Percentiles rank a stretch among this genome's conserved stretches.
These are phyloP conservation scores for Gyromitra esculenta DNA, from an alignment of 2,329 filamentous ascomycete species.

Conservation along the genomic window DNA sequence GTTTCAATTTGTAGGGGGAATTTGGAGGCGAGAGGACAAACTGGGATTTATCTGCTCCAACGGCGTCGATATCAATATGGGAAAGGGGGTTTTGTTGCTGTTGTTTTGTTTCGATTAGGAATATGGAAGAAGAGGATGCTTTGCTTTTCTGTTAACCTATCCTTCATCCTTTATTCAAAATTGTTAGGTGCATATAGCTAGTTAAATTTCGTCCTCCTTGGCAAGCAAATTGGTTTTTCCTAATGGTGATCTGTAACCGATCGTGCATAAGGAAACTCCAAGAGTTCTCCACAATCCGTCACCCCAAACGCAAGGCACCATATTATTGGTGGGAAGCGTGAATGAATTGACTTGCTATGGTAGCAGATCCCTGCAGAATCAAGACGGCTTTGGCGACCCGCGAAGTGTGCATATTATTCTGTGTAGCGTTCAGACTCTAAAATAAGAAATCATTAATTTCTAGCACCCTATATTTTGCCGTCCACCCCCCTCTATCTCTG, in stretches of 20 bases:
- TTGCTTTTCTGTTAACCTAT: constrained; percentile 16
- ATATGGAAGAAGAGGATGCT: constrained; percentile 28
- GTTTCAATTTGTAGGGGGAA: constrained; percentile 45
- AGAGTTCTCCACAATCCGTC: constrained; percentile 6
- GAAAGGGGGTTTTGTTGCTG: not conserved
- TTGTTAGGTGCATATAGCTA: not conserved
- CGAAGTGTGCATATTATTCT: constrained; percentile 31
- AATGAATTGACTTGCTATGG: not conserved
- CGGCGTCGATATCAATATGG: constrained; percentile 33
- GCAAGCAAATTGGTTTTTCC: not conserved
- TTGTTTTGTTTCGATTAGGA: constrained; percentile 35
- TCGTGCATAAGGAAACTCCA: constrained; percentile 9
- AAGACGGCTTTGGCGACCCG: constrained; percentile 26
- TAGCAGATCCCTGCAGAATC: constrained; percentile 13
- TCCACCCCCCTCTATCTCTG: constrained; percentile 11
- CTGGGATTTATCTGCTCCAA: constrained; percentile 40
- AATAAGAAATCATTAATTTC: constrained; percentile 40
- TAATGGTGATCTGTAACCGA: constrained; percentile 18
- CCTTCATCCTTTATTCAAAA: constrained; percentile 2
- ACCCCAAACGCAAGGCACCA: constrained; percentile 14
- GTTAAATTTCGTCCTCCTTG: not conserved
- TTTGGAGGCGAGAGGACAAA: constrained; percentile 25
- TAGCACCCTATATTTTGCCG: constrained; percentile 43
- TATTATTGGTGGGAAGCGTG: constrained; percentile 19
- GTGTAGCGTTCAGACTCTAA: constrained; percentile 18